These are phyloP conservation scores for Aspergillus homomorphus DNA, from an alignment of 495 filamentous ascomycete genomes.

Conservation along the genomic window DNA sequence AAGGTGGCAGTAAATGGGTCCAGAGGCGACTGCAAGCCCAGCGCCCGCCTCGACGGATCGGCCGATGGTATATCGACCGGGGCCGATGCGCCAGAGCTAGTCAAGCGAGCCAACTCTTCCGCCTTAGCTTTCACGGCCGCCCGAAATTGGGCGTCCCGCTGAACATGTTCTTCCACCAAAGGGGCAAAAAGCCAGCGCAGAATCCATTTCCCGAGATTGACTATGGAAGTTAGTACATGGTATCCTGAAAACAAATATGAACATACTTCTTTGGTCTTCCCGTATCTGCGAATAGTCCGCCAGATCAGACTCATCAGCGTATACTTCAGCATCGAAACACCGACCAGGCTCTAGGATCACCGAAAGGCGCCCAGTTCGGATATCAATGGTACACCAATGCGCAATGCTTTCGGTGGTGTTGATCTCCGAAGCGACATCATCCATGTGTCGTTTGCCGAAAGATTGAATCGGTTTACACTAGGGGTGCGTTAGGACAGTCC, in stretches of 20 bases:
- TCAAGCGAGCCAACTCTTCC: conserved; percentile 51
- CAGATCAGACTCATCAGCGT: conserved; percentile 79
- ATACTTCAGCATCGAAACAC: conserved; percentile 97
- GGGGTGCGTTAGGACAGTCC: conserved; percentile 13
- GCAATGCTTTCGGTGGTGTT: conserved; percentile 86
- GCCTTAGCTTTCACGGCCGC: conserved; percentile 59
- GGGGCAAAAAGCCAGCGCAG: conserved; percentile 88
- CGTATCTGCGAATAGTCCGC: conserved; percentile 73
- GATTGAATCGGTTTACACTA: conserved; percentile 80
- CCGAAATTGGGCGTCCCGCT: conserved; percentile 71
- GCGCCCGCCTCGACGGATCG: conserved; percentile 40
- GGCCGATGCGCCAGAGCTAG: conserved; percentile 54
- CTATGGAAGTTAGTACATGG: conserved; percentile 38
- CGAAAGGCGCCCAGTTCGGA: conserved; percentile 83
- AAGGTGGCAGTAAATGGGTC: conserved; percentile 58
- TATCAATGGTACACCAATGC: conserved; percentile 94
- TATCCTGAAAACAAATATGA: not conserved
- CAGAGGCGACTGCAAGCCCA: conserved; percentile 41
- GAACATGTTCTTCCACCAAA: conserved; percentile 85
- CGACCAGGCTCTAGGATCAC: conserved; percentile 92
- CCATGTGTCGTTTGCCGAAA: conserved; percentile 89
- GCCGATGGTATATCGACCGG: conserved; percentile 64
- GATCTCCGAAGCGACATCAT: conserved; percentile 83
- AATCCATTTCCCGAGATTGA: conserved; percentile 97
- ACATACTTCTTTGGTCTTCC: conserved; percentile 91